A percentile compares a stretch with the other conserved stretches of the same genome.
Evolutionary conservation across 441 rosid genomes (phyloP).

Genomic region (Erysimum cheiri): DNA sequence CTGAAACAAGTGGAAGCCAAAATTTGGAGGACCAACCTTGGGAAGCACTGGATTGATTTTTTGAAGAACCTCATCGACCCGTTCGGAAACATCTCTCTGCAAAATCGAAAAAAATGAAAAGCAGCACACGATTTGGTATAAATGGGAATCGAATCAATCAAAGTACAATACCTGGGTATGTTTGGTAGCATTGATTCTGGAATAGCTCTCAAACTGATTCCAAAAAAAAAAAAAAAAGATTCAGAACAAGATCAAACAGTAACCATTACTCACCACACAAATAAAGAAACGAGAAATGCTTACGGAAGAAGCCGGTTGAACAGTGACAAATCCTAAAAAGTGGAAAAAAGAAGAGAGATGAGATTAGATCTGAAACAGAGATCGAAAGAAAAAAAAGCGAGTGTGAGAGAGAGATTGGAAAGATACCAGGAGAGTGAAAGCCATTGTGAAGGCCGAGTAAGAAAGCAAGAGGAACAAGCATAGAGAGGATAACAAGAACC

Average conservation of each 20-base stretch:
- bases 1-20: constrained; percentile 23
- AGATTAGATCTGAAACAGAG: constrained; percentile 42
- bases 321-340: constrained; percentile 56
- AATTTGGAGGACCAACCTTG: constrained; percentile 52
- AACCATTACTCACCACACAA: neutral
- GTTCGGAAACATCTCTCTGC: constrained; percentile 57
- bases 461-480: constrained; percentile 95
- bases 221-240: constrained; percentile 25
- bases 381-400: constrained; percentile 5
- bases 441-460: constrained; percentile 88
- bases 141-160: constrained; percentile 19
- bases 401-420: neutral
- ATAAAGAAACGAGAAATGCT: constrained; percentile 44
- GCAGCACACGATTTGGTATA: constrained; percentile 16
- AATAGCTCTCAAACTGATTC: constrained; percentile 49
- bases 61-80: constrained; percentile 51
- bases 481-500: constrained; percentile 85
- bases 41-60: constrained; percentile 59
- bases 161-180: constrained; percentile 44
- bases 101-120: constrained; percentile 9
- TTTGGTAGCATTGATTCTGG: constrained; percentile 34
- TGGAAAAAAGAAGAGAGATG: neutral
- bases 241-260: constrained; percentile 30
- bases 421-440: constrained; percentile 67
- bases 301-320: constrained; percentile 58